Evolutionary conservation across 305 asterid genomes (phyloP).

Genomic region (Solanum hybrid): DNA sequence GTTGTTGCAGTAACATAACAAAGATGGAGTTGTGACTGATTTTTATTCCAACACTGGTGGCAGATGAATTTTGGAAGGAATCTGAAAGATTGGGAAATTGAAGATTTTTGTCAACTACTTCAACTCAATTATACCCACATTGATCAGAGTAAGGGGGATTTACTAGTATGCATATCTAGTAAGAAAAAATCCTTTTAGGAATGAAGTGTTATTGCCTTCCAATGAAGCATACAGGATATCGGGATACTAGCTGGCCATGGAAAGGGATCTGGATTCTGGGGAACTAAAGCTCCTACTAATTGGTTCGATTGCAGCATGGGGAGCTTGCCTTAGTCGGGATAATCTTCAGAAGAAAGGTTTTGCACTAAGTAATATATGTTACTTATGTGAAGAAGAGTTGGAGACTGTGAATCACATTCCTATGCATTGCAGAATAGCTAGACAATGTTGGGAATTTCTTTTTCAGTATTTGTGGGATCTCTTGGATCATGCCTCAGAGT

Average conservation of each 20-base stretch:
- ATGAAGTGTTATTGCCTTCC: neutral
- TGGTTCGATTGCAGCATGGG: neutral
- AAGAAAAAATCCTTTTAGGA: neutral
- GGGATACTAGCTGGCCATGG: neutral
- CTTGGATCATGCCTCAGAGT: neutral
- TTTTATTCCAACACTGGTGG: neutral
- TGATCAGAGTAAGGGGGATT: neutral
- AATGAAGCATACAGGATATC: neutral
- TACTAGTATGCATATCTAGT: neutral
- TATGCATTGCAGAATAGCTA: neutral
- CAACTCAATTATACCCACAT: neutral
- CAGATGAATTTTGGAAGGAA: neutral
- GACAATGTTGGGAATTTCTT: neutral
- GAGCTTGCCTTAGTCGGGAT: neutral
- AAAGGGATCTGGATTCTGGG: neutral
- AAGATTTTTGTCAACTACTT: neutral
- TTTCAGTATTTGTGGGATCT: neutral
- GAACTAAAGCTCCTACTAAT: neutral
- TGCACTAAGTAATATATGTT: neutral
- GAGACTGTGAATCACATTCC: neutral
- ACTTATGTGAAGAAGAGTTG: neutral
- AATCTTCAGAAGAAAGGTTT: neutral
- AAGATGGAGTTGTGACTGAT: neutral
- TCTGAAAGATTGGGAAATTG: neutral
- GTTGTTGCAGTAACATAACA: neutral